Base-by-base conservation (phyloP, 1,139 yeast genomes). In the Spathaspora sp. region DNA sequence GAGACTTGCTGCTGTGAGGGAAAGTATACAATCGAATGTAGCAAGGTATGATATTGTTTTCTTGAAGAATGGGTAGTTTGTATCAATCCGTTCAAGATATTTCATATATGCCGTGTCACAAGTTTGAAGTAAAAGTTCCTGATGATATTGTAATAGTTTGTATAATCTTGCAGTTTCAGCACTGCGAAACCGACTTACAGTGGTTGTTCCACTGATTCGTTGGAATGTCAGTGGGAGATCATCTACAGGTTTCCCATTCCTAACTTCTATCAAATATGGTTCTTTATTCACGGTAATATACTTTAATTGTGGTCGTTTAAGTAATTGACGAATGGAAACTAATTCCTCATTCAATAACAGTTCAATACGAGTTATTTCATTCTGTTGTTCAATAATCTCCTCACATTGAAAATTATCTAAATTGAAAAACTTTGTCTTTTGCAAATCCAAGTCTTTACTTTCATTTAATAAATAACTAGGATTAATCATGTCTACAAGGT, bases 141-240 rank as follows among this genome's bases (percentile, higher is more conserved):
- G 76, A 44, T 82, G 81, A 52, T 84, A 82, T 48, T 82, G 84
- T 39, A 85, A 62, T 37, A 72, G 65, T 45, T 81, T 81, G 44
- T 82, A 75, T 34, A 87, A 67, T 15, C 68, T 65, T 1, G 70
- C 57, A 1, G 82, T 73, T 38, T 65, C 68, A 0, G 95, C 89
- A 0, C 96, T 74, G 49, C 93, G 71, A 61, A 82, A 91, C 48
- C 97, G 69, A 2, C 89, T 80, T 2, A 88, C 83, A 2, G 81
- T 65, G 50, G 82, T 81, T 0, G 96, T 89, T 7, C 86, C 84
- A 55, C 80, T 86, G 34, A 86, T 78, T 54, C 88, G 82, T 9
- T 84, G 67, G 96, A 97, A 93, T 47, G 80, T 81, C 1, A 67
- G 54, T 0, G 98, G 97, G 1, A 90, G 65, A 2, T 67, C 64